Evolutionary conservation across 192 early-diverging fungal genomes (phyloP).

Genomic region (Chytriomyces hyalinus): DNA sequence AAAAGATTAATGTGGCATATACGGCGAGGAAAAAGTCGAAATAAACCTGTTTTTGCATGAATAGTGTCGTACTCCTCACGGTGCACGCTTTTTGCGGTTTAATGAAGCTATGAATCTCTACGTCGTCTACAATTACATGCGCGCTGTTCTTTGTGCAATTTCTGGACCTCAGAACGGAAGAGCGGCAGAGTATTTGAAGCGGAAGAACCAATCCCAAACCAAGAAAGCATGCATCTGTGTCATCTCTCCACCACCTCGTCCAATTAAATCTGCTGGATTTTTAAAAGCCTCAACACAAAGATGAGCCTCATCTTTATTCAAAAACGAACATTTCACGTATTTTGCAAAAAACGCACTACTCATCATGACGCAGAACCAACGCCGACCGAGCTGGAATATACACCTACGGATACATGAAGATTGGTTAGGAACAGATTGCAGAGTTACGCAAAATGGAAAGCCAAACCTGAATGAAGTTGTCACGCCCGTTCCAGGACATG

Average conservation of each 20-base stretch:
- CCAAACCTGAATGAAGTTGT: conserved; percentile 75
- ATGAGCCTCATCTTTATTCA: not conserved
- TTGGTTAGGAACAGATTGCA: not conserved
- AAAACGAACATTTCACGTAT: not conserved
- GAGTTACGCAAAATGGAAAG: not conserved
- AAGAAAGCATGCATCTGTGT: not conserved
- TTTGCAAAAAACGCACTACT: not conserved
- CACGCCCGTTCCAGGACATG: conserved; percentile 72
- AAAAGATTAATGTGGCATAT: too few species aligned
- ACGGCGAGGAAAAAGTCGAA: too few species aligned
- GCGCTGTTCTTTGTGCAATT: not conserved
- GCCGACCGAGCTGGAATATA: conserved; percentile 80
- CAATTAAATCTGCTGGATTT: not conserved
- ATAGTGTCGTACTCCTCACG: too few species aligned
- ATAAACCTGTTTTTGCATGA: too few species aligned
- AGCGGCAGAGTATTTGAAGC: not conserved
- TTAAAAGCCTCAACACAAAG: not conserved
- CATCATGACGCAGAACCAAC: conserved; percentile 56
- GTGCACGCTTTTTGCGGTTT: too few species aligned
- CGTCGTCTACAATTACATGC: too few species aligned
- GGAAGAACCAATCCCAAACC: not conserved
- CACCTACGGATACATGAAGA: conserved; percentile 63
- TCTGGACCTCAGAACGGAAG: not conserved
- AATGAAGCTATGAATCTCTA: too few species aligned
- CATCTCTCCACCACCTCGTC: not conserved